These are phyloP conservation scores for Coriaria nepalensis DNA, from an alignment of 306 rosid species.

Conservation along the genomic window DNA sequence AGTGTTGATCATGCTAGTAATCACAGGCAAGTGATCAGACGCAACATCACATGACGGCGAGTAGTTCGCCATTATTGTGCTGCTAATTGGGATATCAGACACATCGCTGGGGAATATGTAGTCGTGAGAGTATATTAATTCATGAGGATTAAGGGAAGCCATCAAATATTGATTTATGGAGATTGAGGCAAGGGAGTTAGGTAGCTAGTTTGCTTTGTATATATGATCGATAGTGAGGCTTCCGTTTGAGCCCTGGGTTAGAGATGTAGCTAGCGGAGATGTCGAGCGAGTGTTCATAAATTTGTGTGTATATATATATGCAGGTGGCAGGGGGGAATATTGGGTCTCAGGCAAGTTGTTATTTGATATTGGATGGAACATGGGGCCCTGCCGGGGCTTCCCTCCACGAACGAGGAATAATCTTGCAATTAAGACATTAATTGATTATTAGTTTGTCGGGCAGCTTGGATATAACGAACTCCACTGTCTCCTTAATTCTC, in stretches of 20 bases:
- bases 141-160: conserved; percentile 2
- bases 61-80: neutral
- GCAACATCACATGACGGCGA: too few species aligned
- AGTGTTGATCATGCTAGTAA: too few species aligned
- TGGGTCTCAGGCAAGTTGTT: conserved; percentile 5
- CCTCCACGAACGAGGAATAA: too few species aligned
- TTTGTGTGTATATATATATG: neutral
- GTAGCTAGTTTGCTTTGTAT: neutral
- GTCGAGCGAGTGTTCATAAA: neutral
- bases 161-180: neutral
- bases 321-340: neutral
- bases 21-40: too few species aligned
- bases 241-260: too few species aligned
- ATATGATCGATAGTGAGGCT: neutral
- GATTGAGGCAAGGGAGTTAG: neutral
- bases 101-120: neutral
- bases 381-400: conserved; percentile 1
- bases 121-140: neutral
- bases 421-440: too few species aligned
- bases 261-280: neutral
- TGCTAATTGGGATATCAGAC: neutral
- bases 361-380: neutral
- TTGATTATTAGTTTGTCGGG: too few species aligned
- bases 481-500: too few species aligned
- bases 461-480: too few species aligned